Conservation (phyloP, 1,284 basidiomycete species). For the Microbotryum silenes-acaulis region DNA sequence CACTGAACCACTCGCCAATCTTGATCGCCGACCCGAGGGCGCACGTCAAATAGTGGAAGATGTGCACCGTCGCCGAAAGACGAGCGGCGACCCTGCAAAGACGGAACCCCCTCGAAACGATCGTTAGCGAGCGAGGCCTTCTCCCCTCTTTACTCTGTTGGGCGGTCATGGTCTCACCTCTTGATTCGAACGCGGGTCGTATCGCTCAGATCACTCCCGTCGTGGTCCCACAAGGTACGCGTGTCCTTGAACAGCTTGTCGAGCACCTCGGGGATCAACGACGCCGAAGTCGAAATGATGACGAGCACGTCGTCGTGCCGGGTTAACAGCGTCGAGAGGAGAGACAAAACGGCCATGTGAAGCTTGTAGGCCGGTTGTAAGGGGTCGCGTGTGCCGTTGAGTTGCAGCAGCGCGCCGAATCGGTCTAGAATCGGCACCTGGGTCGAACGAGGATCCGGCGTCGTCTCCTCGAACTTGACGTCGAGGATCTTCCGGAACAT, state of each 20-base stretch:
- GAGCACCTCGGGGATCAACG: conserved; percentile 24
- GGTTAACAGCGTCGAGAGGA: conserved; percentile 11
- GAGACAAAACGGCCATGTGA: conserved; percentile 10
- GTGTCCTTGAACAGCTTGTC: conserved; percentile 20
- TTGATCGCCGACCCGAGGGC: conserved; percentile 13
- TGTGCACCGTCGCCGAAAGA: conserved; percentile 11
- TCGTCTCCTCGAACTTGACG: conserved; percentile 13
- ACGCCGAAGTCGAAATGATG: conserved; percentile 7
- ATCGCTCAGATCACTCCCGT: conserved; percentile 7
- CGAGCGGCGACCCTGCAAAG: conserved; percentile 7
- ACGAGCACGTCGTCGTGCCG: conserved; percentile 19
- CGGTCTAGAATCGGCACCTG: conserved; percentile 23
- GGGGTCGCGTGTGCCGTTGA: conserved; percentile 3
- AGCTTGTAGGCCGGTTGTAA: conserved; percentile 5
- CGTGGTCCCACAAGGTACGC: conserved; percentile 22
- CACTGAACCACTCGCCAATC: conserved; percentile 7
- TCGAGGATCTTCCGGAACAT: conserved; percentile 19
- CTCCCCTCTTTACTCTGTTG: too few species aligned
- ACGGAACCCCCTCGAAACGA: too few species aligned
- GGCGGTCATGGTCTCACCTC: conserved; percentile 1
- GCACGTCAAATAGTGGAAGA: conserved; percentile 26
- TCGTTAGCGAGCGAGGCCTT: neutral
- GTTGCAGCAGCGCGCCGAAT: conserved; percentile 8
- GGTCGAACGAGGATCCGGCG: conserved; percentile 8
- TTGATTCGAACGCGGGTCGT: neutral